Conservation (phyloP, 2,329 filamentous ascomycete genomes). For the Cryphonectria japonica region DNA sequence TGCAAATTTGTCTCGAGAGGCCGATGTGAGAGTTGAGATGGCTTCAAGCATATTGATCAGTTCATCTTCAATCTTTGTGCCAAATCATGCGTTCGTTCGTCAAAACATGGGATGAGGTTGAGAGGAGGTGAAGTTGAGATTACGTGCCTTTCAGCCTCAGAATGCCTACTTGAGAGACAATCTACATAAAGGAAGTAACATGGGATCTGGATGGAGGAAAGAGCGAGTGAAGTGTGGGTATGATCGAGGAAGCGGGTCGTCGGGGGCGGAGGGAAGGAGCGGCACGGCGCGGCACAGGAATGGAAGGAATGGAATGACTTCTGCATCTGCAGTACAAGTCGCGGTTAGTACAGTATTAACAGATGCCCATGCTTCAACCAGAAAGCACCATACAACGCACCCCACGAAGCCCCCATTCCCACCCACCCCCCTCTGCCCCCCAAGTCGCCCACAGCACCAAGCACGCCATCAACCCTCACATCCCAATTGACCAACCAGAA, state of each 20-base stretch:
- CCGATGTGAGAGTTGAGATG: no score
- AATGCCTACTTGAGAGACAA: no score
- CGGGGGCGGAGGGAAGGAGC: not conserved
- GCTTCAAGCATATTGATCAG: not conserved
- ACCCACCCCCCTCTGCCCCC: not conserved
- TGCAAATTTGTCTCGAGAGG: no score
- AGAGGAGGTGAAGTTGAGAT: no score
- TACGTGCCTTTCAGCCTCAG: no score
- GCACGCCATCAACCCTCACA: conserved; percentile 21
- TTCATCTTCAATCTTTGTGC: not conserved
- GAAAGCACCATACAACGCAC: no score
- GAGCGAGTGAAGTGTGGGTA: not conserved
- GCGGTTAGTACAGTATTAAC: no score
- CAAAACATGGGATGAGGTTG: not conserved
- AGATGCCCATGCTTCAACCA: no score
- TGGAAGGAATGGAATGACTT: no score
- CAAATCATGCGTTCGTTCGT: not conserved
- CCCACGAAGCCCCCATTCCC: not conserved
- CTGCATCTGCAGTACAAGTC: no score
- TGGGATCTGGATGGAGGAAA: not conserved
- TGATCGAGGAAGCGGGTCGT: not conserved
- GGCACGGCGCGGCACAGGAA: not conserved
- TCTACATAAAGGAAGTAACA: no score
- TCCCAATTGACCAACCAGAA: conserved; percentile 25
- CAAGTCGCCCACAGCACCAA: not conserved